Conservation (phyloP, 345 rosid species). For the Carallia brachiata region DNA sequence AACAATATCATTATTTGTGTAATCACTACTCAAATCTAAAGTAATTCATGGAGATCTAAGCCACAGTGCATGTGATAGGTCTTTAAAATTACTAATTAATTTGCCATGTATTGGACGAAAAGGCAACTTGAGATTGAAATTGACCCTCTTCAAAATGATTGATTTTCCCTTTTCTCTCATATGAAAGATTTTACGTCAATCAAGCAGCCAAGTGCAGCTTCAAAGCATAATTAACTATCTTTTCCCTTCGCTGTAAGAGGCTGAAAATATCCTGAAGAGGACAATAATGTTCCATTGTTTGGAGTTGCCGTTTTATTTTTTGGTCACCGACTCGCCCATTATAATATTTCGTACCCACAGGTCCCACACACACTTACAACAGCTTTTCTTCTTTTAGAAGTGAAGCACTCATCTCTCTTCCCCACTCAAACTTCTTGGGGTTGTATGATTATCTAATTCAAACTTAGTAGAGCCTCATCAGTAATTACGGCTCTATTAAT, state of each 20-base stretch:
- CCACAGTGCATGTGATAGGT: conserved; percentile 11
- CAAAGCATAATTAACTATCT: too few relatives aligned
- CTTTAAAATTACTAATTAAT: background rate
- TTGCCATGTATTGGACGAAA: conserved; percentile 6
- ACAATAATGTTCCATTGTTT: too few relatives aligned
- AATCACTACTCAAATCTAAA: conserved; percentile 13
- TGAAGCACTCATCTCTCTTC: conserved; percentile 4
- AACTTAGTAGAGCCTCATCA: too few relatives aligned
- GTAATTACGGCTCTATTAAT: too few relatives aligned
- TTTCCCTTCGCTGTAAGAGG: too few relatives aligned
- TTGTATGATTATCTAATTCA: too few relatives aligned
- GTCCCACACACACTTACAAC: background rate
- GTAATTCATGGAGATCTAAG: conserved; percentile 9
- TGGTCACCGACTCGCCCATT: background rate
- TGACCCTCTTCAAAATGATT: background rate
- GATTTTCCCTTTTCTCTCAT: background rate
- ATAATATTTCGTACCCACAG: background rate
- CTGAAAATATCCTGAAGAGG: too few relatives aligned
- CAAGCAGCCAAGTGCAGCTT: too few relatives aligned
- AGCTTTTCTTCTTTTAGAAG: conserved; percentile 36
- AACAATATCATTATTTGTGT: background rate
- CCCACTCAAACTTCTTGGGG: background rate
- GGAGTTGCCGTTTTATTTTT: too few relatives aligned
- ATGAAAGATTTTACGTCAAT: too few relatives aligned
- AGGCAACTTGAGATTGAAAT: background rate